Conservation (phyloP, 257 asterid genomes). For the Striga asiatica region DNA sequence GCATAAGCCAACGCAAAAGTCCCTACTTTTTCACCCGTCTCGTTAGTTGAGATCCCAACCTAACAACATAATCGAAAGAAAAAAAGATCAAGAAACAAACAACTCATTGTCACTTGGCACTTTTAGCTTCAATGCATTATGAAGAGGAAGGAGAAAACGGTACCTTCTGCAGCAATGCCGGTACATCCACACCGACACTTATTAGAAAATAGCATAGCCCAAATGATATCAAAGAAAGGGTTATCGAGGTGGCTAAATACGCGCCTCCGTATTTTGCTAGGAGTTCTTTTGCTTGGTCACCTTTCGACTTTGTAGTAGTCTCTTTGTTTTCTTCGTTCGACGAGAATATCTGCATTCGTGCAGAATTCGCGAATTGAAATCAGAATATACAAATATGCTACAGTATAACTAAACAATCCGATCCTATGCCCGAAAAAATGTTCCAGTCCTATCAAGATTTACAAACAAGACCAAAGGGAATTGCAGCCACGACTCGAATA, state of each 20-base stretch:
- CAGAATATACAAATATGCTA: not conserved
- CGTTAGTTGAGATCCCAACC: slow-evolving; percentile 63
- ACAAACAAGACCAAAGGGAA: too few species aligned
- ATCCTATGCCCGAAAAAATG: too few species aligned
- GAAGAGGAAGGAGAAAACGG: not conserved
- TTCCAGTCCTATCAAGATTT: too few species aligned
- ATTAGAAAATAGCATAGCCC: slow-evolving; percentile 69
- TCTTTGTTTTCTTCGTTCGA: slow-evolving; percentile 34
- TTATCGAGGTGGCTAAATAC: slow-evolving; percentile 81
- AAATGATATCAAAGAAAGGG: slow-evolving; percentile 85
- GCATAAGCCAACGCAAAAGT: slow-evolving; percentile 94
- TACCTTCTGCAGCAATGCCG: slow-evolving; percentile 67
- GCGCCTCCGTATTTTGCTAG: slow-evolving; percentile 93
- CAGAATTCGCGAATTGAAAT: not conserved
- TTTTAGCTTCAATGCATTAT: not conserved
- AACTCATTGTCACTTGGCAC: not conserved
- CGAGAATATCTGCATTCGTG: slow-evolving; percentile 52
- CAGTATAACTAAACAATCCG: not conserved
- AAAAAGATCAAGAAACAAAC: too few species aligned
- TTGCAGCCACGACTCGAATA: too few species aligned
- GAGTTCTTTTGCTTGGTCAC: slow-evolving; percentile 82
- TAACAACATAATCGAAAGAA: slow-evolving; percentile 20
- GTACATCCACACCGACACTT: slow-evolving; percentile 78
- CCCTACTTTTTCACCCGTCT: slow-evolving; percentile 85
- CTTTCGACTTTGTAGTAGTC: slow-evolving; percentile 43